phyloP scores from a whole-genome alignment of 768 basidiomycete species.

The Albatrellus ellisii region DNA sequence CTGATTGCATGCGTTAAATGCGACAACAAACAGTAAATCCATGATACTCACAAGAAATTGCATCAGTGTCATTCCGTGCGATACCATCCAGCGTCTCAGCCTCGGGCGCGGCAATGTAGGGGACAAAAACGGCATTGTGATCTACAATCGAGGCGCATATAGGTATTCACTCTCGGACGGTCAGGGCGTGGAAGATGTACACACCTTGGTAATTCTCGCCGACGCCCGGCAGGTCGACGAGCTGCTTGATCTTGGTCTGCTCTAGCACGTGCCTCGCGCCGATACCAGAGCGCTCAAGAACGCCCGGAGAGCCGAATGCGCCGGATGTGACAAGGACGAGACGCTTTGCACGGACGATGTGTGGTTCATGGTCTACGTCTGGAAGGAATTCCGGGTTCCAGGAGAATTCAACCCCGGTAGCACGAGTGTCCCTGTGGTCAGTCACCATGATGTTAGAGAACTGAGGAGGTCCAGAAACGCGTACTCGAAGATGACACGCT shows the following conservation, averaged over 20 bases:
- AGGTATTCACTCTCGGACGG: not conserved
- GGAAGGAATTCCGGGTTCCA: slow-evolving; percentile 18
- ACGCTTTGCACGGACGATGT: slow-evolving; percentile 18
- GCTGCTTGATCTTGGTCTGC: slow-evolving; percentile 17
- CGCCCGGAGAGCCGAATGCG: slow-evolving; percentile 22
- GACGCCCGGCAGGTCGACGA: slow-evolving; percentile 26
- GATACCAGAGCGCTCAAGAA: slow-evolving; percentile 29
- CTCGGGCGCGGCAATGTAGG: slow-evolving; percentile 8
- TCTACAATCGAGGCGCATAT: slow-evolving; percentile 4
- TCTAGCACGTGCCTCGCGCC: slow-evolving; percentile 20
- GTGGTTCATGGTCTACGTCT: slow-evolving; percentile 3
- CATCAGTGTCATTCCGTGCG: slow-evolving; percentile 6
- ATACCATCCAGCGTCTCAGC: slow-evolving; percentile 13
- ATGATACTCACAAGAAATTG: not conserved
- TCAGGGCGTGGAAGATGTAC: not conserved
- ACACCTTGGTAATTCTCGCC: slow-evolving; percentile 27
- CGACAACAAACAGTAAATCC: not conserved
- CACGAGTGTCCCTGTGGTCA: slow-evolving; percentile 19
- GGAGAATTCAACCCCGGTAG: slow-evolving; percentile 26
- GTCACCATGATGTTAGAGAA: not conserved
- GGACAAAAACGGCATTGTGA: slow-evolving; percentile 8
- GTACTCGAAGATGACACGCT: slow-evolving; percentile 20
- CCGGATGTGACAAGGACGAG: slow-evolving; percentile 27
- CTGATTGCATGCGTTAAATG: slow-evolving; percentile 11
- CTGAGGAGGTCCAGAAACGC: not conserved